These are phyloP conservation scores for Amylocystis lapponica DNA, from an alignment of 768 basidiomycete genomes.

Conservation along the genomic window DNA sequence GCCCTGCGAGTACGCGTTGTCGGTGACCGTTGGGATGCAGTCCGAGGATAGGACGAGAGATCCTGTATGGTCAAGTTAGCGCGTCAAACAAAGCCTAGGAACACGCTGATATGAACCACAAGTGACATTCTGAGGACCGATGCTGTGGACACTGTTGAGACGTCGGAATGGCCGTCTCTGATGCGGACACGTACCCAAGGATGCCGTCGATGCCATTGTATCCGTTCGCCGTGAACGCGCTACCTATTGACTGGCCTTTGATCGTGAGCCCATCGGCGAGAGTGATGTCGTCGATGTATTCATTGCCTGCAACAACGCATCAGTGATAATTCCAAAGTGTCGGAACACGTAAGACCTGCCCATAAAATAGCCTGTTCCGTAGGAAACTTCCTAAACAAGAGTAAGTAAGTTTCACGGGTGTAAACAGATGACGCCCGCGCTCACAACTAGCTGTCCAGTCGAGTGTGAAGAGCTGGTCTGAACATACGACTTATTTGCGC, in stretches of 20 bases:
- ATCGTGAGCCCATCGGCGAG: slow-evolving; percentile 47
- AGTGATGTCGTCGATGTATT: slow-evolving; percentile 45
- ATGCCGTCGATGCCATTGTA: slow-evolving; percentile 53
- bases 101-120: no score
- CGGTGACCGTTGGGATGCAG: slow-evolving; percentile 43
- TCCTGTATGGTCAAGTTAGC: neutral
- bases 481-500: slow-evolving; percentile 12
- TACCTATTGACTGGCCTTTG: slow-evolving; percentile 55
- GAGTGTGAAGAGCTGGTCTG: slow-evolving; percentile 11
- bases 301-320: slow-evolving; percentile 8
- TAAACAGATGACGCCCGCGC: no score
- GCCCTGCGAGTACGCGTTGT: slow-evolving; percentile 42
- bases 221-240: slow-evolving; percentile 40
- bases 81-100: neutral
- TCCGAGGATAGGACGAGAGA: neutral
- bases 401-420: neutral
- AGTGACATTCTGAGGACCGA: slow-evolving; percentile 30
- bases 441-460: slow-evolving; percentile 17
- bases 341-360: neutral
- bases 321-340: neutral
- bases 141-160: no score
- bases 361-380: slow-evolving; percentile 9
- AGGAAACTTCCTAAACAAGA: slow-evolving; percentile 5
- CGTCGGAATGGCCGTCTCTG: no score
- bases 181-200: slow-evolving; percentile 51